Percentiles rank a stretch among this genome's conserved stretches.
Conservation (phyloP, 768 basidiomycete genomes). For the Termitomyces sp. region DNA sequence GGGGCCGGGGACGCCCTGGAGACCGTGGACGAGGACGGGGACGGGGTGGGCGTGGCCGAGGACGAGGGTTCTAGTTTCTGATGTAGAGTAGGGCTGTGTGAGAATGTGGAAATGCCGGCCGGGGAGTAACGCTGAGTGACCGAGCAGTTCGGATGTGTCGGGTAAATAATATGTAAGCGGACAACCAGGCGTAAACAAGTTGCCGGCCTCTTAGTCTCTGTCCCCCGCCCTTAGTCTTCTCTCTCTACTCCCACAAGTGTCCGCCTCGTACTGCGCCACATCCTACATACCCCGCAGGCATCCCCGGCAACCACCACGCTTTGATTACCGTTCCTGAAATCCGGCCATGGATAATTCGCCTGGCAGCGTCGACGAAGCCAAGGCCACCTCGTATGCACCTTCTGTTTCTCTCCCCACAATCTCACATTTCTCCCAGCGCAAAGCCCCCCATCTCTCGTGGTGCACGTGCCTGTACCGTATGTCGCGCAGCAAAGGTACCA, state of each 20-base stretch:
- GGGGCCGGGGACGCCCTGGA: conserved; percentile 47
- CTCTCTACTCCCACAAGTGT: conserved; percentile 7
- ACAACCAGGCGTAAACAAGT: conserved; percentile 30
- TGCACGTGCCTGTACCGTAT: conserved; percentile 76
- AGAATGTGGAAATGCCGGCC: neutral
- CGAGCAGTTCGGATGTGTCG: conserved; percentile 19
- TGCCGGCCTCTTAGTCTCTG: conserved; percentile 19
- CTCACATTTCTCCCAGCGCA: conserved; percentile 17
- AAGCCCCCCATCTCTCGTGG: conserved; percentile 49
- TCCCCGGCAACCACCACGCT: conserved; percentile 14
- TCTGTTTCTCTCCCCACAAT: neutral
- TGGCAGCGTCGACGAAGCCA: conserved; percentile 28
- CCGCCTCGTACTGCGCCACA: neutral
- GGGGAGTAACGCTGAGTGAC: conserved; percentile 11
- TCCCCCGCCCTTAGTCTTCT: conserved; percentile 9
- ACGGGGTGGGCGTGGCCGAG: conserved; percentile 36
- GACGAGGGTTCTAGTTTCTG: conserved; percentile 21
- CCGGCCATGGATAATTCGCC: conserved; percentile 35
- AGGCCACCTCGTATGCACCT: conserved; percentile 24
- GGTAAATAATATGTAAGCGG: conserved; percentile 25
- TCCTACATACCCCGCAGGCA: neutral
- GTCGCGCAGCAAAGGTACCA: conserved; percentile 74
- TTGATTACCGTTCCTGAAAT: conserved; percentile 41
- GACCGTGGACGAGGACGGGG: conserved; percentile 52
- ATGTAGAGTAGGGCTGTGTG: neutral